phyloP scores from a whole-genome alignment of 1,139 yeast species.

The Protomyces macrosporus region DNA sequence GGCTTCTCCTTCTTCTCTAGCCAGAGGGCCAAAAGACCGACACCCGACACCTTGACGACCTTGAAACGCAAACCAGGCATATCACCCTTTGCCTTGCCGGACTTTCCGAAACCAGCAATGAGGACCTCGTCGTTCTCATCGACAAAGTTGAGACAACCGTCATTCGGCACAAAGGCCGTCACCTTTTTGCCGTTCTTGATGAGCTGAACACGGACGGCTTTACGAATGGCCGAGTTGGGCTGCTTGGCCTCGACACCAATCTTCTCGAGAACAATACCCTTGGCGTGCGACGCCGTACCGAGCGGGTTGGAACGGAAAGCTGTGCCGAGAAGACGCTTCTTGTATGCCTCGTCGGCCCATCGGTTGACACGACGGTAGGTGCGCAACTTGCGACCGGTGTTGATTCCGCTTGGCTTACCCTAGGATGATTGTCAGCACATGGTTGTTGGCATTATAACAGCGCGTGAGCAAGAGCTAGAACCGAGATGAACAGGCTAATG shows the following conservation, averaged over 20 bases:
- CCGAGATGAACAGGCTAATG: no score
- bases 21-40: constrained; percentile 98
- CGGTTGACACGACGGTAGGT: constrained; percentile 97
- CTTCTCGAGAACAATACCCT: constrained; percentile 99
- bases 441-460: background rate
- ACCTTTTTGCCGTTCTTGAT: constrained; percentile 99
- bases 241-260: constrained; percentile 99
- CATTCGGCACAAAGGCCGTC: constrained; percentile 99
- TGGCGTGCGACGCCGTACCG: constrained; percentile 99
- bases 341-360: constrained; percentile 90
- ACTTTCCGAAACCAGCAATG: constrained; percentile 99
- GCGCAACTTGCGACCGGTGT: constrained; percentile 99
- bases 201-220: constrained; percentile 98
- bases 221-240: constrained; percentile 99
- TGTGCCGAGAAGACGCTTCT: constrained; percentile 98
- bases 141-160: constrained; percentile 99
- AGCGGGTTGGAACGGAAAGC: constrained; percentile 99
- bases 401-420: constrained; percentile 67
- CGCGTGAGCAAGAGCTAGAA: no score
- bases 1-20: constrained; percentile 99
- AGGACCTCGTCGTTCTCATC: constrained; percentile 99
- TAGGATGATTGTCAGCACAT: background rate
- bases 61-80: constrained; percentile 51
- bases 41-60: constrained; percentile 99
- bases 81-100: constrained; percentile 99